Evolutionary conservation across 2,329 filamentous ascomycete species (phyloP), one percentile per base, ranked within the genome.

Genomic region (Leptoxyphium fumago): DNA sequence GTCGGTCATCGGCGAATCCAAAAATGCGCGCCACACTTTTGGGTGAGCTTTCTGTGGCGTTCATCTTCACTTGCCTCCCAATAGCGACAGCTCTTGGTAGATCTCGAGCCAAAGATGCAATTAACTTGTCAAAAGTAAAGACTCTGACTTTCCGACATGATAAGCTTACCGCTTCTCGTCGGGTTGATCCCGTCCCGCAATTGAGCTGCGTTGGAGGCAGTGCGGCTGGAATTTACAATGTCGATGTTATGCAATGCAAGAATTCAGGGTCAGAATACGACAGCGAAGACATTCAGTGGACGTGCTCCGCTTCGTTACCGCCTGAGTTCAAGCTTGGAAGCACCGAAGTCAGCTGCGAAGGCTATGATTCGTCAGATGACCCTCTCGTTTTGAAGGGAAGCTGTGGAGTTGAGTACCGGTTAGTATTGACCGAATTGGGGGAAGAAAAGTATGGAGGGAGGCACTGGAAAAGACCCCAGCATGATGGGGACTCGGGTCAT

Each of bases 331-430:
- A 80, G 63, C 76, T 96, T 26, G 88, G 85, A 45, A 74, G 75
- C 48, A 95, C 89, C 10, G 88, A 96, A 49, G 89, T 96, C 44
- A 70, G 87, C 10, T 98, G 91, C 63, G 89, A 98, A 59, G 89
- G 91, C 10, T 96, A 94, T 65, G 69, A 75, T 46, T 71, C 68
- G 11, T 65, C 80, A 1, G 77, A 89, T 40, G 91, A 96, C 61
- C 77, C 78, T 0, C 93, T 86, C 61, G 75, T 96, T n/a, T 67
- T 96, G 43, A 87, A 84, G 56, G 91, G 91, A 17, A 91, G 84
- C 61, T 96, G 89, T 64, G 91, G 83, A 11, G 88, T 94, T 18
- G 85, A 94, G 64, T 96, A 96, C 63, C 73, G 81, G 11, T 64
- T 96, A 6, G 62, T 82, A 0, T 68, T 96, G 43, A 96, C 88